Evolutionary conservation across 2,329 filamentous ascomycete species (phyloP).

Genomic region (Stachybotrys chartarum): DNA sequence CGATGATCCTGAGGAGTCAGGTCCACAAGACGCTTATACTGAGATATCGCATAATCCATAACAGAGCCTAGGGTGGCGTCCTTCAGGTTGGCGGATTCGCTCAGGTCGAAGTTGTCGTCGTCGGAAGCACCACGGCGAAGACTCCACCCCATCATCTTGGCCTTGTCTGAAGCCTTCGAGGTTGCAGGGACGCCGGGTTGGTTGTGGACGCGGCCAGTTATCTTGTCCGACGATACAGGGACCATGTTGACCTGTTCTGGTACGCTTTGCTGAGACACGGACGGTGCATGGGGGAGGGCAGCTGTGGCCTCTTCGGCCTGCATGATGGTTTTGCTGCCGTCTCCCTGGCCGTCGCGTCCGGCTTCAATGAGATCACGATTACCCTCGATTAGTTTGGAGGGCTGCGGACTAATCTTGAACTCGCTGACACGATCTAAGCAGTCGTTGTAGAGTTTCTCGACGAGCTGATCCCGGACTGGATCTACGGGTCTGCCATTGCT

Average conservation of each 20-base stretch:
- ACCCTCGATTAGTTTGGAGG: slow-evolving; percentile 68
- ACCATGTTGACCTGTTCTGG: slow-evolving; percentile 49
- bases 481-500: slow-evolving; percentile 72
- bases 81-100: slow-evolving; percentile 53
- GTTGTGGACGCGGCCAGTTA: slow-evolving; percentile 67
- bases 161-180: slow-evolving; percentile 68
- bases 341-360: slow-evolving; percentile 68
- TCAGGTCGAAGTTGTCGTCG: slow-evolving; percentile 64
- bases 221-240: slow-evolving; percentile 57
- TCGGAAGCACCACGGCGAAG: slow-evolving; percentile 57
- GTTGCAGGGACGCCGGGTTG: slow-evolving; percentile 63
- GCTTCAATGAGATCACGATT: slow-evolving; percentile 76
- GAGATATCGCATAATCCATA: slow-evolving; percentile 82
- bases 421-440: slow-evolving; percentile 85
- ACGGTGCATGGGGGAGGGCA: slow-evolving; percentile 48
- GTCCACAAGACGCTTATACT: slow-evolving; percentile 79
- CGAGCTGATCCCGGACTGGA: slow-evolving; percentile 67
- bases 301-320: slow-evolving; percentile 65
- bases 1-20: slow-evolving; percentile 81
- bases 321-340: slow-evolving; percentile 62
- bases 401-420: slow-evolving; percentile 73
- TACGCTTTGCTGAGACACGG: slow-evolving; percentile 46
- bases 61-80: slow-evolving; percentile 80
- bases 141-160: slow-evolving; percentile 75
- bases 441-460: slow-evolving; percentile 92